Evolutionary conservation across 345 rosid genomes (phyloP).

Genomic region (Salix purpurea): DNA sequence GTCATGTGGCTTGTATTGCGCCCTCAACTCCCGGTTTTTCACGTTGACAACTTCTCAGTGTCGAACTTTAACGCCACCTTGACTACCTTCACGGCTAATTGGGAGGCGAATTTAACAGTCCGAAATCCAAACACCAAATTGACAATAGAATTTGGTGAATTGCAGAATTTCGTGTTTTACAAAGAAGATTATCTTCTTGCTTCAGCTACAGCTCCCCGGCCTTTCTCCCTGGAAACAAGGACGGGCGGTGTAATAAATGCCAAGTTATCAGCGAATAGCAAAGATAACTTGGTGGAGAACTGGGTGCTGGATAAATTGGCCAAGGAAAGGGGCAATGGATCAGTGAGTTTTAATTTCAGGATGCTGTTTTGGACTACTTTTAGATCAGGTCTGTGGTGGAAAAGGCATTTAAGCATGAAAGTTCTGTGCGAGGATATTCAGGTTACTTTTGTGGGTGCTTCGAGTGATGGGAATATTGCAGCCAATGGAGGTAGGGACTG

Average conservation of each 20-base stretch:
- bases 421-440: slow-evolving; percentile 34
- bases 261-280: neutral
- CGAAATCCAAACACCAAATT: slow-evolving; percentile 65
- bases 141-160: slow-evolving; percentile 45
- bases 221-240: slow-evolving; percentile 16
- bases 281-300: neutral
- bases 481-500: neutral
- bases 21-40: slow-evolving; percentile 42
- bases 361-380: slow-evolving; percentile 22
- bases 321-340: slow-evolving; percentile 19
- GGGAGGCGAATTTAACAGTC: slow-evolving; percentile 46
- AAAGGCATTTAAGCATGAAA: slow-evolving; percentile 11
- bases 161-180: slow-evolving; percentile 47
- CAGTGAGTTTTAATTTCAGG: slow-evolving; percentile 23
- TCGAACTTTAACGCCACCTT: slow-evolving; percentile 43
- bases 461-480: neutral
- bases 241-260: neutral
- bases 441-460: slow-evolving; percentile 19
- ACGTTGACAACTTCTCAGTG: slow-evolving; percentile 43
- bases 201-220: neutral
- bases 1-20: slow-evolving; percentile 63
- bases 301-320: slow-evolving; percentile 23
- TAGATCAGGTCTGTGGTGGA: slow-evolving; percentile 8
- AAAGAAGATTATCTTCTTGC: slow-evolving; percentile 28
- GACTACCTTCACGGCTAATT: slow-evolving; percentile 33